Percentiles rank a stretch among this genome's conserved stretches.
phyloP scores from a whole-genome alignment of 108 stramenopile species.

The Pseudonitzschia pungens region DNA sequence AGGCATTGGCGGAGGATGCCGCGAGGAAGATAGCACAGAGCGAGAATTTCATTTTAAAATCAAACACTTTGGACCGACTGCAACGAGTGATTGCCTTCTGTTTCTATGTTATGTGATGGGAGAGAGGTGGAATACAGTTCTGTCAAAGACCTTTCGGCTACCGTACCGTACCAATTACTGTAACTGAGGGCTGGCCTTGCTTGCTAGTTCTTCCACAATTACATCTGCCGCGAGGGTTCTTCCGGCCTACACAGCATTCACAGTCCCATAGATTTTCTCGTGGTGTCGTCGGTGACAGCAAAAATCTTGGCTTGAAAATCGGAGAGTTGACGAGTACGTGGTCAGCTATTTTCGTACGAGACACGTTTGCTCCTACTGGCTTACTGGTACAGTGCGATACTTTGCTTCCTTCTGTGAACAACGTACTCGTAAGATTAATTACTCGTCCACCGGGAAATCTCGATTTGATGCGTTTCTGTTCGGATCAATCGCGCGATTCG shows the following conservation, averaged over 20 bases:
- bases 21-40: neutral
- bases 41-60: constrained; percentile 9
- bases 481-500: neutral
- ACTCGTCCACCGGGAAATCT: neutral
- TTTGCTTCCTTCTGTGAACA: no score
- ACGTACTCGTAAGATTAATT: neutral
- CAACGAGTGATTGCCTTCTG: neutral
- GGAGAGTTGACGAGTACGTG: neutral
- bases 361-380: neutral
- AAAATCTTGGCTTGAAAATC: constrained; percentile 4
- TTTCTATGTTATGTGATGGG: neutral
- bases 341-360: constrained; percentile 5
- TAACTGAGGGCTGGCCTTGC: no score
- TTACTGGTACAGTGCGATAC: neutral
- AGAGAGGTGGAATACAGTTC: neutral
- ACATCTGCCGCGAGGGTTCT: neutral
- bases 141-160: no score
- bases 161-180: no score
- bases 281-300: constrained; percentile 2
- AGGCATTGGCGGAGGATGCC: constrained; percentile 15
- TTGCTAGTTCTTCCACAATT: neutral
- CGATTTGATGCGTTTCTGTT: neutral
- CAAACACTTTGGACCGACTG: neutral
- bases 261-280: neutral
- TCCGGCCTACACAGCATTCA: neutral